These are phyloP conservation scores for Penicillium brevicompactum DNA, from an alignment of 2,329 filamentous ascomycete species.

Conservation along the genomic window DNA sequence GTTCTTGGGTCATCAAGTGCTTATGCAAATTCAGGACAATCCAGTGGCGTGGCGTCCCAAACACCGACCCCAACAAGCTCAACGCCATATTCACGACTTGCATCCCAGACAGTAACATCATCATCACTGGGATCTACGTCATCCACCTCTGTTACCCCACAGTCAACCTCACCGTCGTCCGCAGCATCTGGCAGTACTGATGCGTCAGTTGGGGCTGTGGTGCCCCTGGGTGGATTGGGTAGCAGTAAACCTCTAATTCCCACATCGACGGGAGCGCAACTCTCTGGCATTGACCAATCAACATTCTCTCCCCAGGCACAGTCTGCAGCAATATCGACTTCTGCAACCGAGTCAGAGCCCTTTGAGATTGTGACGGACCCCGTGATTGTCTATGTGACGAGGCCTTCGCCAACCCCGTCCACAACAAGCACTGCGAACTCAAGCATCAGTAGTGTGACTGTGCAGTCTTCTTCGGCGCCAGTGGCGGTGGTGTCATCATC, in stretches of 20 bases:
- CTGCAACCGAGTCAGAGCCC: neutral
- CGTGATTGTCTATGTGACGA: conserved; percentile 7
- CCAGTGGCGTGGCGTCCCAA: neutral
- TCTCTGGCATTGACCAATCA: neutral
- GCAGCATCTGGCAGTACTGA: neutral
- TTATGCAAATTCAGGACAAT: neutral
- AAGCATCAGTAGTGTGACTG: neutral
- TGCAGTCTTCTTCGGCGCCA: neutral
- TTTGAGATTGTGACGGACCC: neutral
- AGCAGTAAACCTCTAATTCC: neutral
- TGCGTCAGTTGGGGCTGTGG: neutral
- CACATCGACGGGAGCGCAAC: neutral
- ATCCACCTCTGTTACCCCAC: neutral
- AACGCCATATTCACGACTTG: neutral
- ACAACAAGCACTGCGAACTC: neutral
- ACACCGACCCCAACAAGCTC: neutral
- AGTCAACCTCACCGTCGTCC: neutral
- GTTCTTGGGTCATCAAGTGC: neutral
- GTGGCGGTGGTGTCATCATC: neutral
- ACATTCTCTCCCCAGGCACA: neutral
- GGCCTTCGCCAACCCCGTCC: neutral
- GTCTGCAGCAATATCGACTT: neutral
- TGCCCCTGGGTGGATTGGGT: neutral
- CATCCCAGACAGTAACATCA: neutral
- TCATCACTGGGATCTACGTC: too few relatives aligned